Evolutionary conservation across 192 early-diverging fungal species (phyloP), one percentile per base, ranked within the genome.

Genomic region (Podila minutissima): DNA sequence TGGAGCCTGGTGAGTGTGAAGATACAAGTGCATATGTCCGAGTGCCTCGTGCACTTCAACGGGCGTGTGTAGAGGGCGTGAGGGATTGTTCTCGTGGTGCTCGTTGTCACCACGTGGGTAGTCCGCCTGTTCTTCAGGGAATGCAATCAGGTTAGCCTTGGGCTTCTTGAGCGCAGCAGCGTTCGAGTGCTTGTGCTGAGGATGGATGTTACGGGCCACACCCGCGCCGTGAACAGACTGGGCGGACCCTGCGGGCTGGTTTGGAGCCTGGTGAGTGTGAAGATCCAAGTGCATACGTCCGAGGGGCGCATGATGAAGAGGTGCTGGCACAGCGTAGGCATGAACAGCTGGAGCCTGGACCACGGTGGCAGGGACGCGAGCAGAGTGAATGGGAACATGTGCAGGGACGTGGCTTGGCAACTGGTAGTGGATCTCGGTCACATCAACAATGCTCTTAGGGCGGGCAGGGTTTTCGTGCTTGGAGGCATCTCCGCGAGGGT

Each of bases 91-190:
- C 26, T 53, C 32, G 35, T 3, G 24, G 41, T 57, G 49, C 13
- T 11, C 9, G 9, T 67, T 64, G 9, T 67, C 68, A 1, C 61
- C 62, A 1, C 70, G 76, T 48, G 76, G 76, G 33, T 79, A 79
- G 28, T 68, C 57, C 0, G 65, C 37, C 55, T 79, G 38, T 22
- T 79, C 76, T n/a, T 79, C 76, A 6, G 60, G 61, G 24, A 64
- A 68, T 24, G 62, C 61, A 15, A 24, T 24, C 35, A 59, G 5
- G 3, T 64, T 41, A 5, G 50, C 13, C 11, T 58, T 79, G 22
- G 70, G 76, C 9, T 10, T 32, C 59, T 61, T 64, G 2, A 79
- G 41, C 2, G 60, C 35, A 4, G 28, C 76, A 9, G 70, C 76
- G 5, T 28, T 62, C 15, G 69, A 67, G 48, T 66, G 75, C 12